These are phyloP conservation scores for Penicillium herquei DNA, from an alignment of 495 filamentous ascomycete genomes.

Conservation along the genomic window DNA sequence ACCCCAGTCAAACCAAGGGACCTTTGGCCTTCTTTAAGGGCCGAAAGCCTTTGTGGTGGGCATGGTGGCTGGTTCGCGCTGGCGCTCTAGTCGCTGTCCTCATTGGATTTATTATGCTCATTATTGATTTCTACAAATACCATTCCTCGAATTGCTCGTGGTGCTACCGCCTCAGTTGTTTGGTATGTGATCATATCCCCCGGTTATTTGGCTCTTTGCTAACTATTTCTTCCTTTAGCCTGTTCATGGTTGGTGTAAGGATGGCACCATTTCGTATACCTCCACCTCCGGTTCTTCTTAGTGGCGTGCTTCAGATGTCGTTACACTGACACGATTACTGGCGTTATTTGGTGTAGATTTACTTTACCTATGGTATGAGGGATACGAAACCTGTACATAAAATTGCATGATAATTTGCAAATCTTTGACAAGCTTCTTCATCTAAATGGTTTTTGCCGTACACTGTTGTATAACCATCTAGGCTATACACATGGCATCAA, in stretches of 20 bases:
- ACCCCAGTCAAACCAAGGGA: slow-evolving; percentile 46
- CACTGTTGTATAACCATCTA: no score
- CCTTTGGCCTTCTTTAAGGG: slow-evolving; percentile 87
- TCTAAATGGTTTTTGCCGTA: no score
- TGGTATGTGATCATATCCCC: slow-evolving; percentile 60
- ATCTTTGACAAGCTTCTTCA: not conserved
- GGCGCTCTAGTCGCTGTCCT: slow-evolving; percentile 75
- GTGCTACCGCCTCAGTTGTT: slow-evolving; percentile 92
- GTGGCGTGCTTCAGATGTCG: no score
- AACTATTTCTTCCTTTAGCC: slow-evolving; percentile 47
- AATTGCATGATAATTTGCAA: not conserved
- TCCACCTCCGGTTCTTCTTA: slow-evolving; percentile 1
- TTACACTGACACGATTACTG: no score
- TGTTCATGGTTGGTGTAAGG: slow-evolving; percentile 76
- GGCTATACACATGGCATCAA: no score
- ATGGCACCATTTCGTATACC: slow-evolving; percentile 46
- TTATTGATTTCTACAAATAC: slow-evolving; percentile 87
- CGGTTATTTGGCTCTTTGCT: slow-evolving; percentile 16
- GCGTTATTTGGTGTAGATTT: not conserved
- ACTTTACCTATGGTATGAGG: not conserved
- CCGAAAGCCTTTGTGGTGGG: slow-evolving; percentile 92
- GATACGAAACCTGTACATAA: slow-evolving; percentile 18
- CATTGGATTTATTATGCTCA: slow-evolving; percentile 77
- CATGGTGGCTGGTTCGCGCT: slow-evolving; percentile 87
- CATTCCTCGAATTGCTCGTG: slow-evolving; percentile 70